Evolutionary conservation across 441 rosid genomes (phyloP).

Genomic region (Gossypium lobatum): DNA sequence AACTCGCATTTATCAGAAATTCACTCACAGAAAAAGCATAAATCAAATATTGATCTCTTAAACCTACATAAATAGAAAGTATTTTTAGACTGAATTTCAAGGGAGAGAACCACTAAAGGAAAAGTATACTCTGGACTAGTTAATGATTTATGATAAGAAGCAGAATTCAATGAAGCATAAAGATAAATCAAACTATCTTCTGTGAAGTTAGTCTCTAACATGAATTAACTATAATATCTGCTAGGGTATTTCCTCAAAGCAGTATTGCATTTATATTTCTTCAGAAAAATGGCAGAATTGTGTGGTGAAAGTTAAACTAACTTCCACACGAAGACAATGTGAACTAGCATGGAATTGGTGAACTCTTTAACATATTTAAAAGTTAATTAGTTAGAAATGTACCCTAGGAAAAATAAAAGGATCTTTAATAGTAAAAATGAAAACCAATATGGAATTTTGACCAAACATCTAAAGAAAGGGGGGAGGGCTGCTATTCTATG

Average conservation of each 20-base stretch:
- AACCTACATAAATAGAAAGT: background rate
- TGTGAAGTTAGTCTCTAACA: background rate
- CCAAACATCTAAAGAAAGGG: background rate
- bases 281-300: background rate
- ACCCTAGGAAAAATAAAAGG: background rate
- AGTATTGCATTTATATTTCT: background rate
- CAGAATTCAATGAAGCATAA: background rate
- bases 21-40: background rate
- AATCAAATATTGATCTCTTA: background rate
- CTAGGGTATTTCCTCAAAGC: constrained; percentile 7
- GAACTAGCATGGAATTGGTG: background rate
- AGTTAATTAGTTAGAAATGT: background rate
- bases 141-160: background rate
- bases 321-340: background rate
- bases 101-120: background rate
- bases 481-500: background rate
- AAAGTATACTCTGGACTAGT: background rate
- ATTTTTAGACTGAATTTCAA: background rate
- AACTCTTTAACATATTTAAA: background rate
- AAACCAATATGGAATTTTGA: background rate
- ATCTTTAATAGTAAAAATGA: background rate
- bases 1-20: background rate
- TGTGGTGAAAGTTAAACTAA: background rate
- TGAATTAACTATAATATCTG: background rate
- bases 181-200: background rate